These are phyloP conservation scores for Umbelopsis ramanniana DNA, from an alignment of 192 early-diverging fungal species.

Conservation along the genomic window DNA sequence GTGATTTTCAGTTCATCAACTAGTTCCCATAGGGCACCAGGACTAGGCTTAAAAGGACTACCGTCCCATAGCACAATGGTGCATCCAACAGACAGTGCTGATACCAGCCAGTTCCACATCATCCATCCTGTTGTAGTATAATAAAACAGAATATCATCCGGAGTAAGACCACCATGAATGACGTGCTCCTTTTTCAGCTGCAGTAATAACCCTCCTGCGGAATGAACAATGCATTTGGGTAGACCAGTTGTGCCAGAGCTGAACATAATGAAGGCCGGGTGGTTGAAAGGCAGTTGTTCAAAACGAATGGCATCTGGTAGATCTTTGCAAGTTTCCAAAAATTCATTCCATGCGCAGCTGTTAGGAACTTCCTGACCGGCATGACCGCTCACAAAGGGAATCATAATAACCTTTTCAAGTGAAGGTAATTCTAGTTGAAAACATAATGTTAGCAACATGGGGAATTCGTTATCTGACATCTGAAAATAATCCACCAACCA, in stretches of 20 bases:
- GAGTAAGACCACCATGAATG: slow-evolving; percentile 78
- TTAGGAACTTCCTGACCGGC: slow-evolving; percentile 29
- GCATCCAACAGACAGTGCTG: slow-evolving; percentile 75
- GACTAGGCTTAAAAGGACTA: slow-evolving; percentile 88
- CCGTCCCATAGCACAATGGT: slow-evolving; percentile 92
- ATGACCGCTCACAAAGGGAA: slow-evolving; percentile 66
- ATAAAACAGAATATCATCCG: slow-evolving; percentile 86
- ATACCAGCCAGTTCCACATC: slow-evolving; percentile 99
- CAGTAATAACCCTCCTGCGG: slow-evolving; percentile 86
- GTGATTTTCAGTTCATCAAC: slow-evolving; percentile 79
- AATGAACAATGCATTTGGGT: slow-evolving; percentile 97
- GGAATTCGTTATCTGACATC: background rate
- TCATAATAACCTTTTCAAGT: slow-evolving; percentile 76
- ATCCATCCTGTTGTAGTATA: slow-evolving; percentile 95
- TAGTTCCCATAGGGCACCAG: slow-evolving; percentile 77
- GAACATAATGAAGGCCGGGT: slow-evolving; percentile 91
- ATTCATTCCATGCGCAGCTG: slow-evolving; percentile 44
- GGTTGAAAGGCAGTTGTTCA: slow-evolving; percentile 88
- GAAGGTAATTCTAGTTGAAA: slow-evolving; percentile 52
- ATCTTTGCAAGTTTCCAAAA: slow-evolving; percentile 50
- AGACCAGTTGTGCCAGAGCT: slow-evolving; percentile 94
- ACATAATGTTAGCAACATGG: background rate
- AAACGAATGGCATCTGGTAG: slow-evolving; percentile 60
- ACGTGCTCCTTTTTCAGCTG: slow-evolving; percentile 96
- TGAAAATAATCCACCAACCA: slow-evolving; percentile 30